Percentiles rank a stretch among this genome's conserved stretches.
phyloP scores from a whole-genome alignment of 805 yeast species.

The Zygoascus flipseniorum region DNA sequence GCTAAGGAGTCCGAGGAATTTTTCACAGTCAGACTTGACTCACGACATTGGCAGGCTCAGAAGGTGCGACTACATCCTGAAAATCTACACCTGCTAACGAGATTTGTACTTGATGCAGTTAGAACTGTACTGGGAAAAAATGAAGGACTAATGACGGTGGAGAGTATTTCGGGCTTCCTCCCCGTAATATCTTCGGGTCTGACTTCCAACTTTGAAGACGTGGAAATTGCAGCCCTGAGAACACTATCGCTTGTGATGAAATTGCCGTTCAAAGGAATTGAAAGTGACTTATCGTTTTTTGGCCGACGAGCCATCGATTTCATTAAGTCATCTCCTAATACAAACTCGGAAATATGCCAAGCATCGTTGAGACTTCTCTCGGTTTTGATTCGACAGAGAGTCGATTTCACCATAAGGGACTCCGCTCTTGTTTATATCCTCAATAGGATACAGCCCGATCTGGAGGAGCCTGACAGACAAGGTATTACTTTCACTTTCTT shows the following conservation, averaged over 20 bases:
- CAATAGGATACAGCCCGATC: conserved; percentile 68
- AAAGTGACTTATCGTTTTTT: conserved; percentile 22
- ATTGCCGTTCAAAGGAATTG: conserved; percentile 51
- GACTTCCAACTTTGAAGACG: conserved; percentile 63
- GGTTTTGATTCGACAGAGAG: conserved; percentile 59
- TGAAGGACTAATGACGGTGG: conserved; percentile 47
- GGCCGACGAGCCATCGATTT: conserved; percentile 35
- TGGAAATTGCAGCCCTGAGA: conserved; percentile 59
- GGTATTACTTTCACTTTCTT: conserved; percentile 81
- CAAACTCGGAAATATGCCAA: conserved; percentile 74
- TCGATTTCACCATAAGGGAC: conserved; percentile 56
- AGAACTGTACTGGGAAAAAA: conserved; percentile 63
- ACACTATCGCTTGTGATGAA: conserved; percentile 52
- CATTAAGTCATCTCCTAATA: conserved; percentile 67
- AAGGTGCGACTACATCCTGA: conserved; percentile 34
- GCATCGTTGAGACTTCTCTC: conserved; percentile 67
- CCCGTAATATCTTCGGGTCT: conserved; percentile 61
- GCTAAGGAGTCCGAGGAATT: conserved; percentile 46
- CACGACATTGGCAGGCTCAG: conserved; percentile 26
- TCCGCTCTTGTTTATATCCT: conserved; percentile 67
- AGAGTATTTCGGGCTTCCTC: conserved; percentile 61
- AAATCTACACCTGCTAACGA: conserved; percentile 56
- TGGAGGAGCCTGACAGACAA: conserved; percentile 83
- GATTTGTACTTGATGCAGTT: conserved; percentile 67
- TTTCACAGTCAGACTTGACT: conserved; percentile 63